These are phyloP conservation scores for Erodium chrysanthum DNA, from an alignment of 441 rosid species.

Conservation along the genomic window DNA sequence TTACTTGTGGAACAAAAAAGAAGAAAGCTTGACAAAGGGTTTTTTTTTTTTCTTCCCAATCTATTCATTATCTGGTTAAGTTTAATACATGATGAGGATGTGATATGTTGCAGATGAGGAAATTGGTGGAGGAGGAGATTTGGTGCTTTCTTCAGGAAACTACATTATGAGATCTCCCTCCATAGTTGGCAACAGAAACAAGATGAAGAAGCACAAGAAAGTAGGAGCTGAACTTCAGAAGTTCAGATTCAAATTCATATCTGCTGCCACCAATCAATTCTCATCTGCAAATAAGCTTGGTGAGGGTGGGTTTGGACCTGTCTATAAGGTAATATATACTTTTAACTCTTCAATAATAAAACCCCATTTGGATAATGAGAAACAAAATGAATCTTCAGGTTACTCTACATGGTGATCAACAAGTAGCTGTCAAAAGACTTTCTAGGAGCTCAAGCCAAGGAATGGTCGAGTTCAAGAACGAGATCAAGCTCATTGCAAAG, in stretches of 20 bases:
- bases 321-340: background rate
- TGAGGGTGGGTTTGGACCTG: slow-evolving; percentile 5
- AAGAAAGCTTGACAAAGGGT: no score
- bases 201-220: background rate
- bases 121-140: background rate
- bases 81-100: background rate
- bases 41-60: no score
- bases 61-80: no score
- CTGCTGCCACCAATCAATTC: background rate
- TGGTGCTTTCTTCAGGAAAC: no score
- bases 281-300: background rate
- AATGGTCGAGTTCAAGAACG: background rate
- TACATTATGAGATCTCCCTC: no score
- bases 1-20: no score
- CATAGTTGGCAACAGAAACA: no score
- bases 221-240: background rate
- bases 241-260: background rate
- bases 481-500: background rate
- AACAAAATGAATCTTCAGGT: background rate
- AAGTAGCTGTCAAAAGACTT: slow-evolving; percentile 7
- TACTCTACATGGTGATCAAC: background rate
- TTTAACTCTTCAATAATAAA: background rate
- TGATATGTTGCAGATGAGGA: background rate
- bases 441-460: slow-evolving; percentile 2
- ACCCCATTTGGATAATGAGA: background rate